Evolutionary conservation across 257 asterid species (phyloP).

Genomic region (Ilex aquifolium): DNA sequence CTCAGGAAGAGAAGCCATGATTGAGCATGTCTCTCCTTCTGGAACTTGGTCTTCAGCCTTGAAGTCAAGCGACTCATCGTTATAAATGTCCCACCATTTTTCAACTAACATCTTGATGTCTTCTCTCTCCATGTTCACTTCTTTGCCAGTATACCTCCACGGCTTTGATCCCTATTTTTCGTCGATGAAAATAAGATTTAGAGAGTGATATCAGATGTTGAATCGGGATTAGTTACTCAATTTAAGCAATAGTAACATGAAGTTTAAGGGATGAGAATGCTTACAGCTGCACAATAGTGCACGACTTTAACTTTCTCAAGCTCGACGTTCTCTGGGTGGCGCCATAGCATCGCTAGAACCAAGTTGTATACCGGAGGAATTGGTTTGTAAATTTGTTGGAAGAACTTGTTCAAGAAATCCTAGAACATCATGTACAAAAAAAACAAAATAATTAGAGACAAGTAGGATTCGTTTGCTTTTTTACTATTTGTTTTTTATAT

Average conservation of each 20-base stretch:
- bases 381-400: too few species aligned
- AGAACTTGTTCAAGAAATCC: too few species aligned
- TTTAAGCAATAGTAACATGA: too few species aligned
- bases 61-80: constrained; percentile 50
- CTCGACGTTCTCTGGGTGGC: constrained; percentile 62
- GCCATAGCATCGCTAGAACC: constrained; percentile 71
- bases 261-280: background rate
- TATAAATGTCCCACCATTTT: constrained; percentile 65
- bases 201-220: background rate
- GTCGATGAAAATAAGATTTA: background rate
- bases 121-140: constrained; percentile 58
- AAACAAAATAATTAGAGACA: too few species aligned
- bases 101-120: constrained; percentile 55
- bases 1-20: constrained; percentile 43
- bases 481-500: too few species aligned
- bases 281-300: constrained; percentile 69
- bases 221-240: too few species aligned
- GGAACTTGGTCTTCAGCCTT: constrained; percentile 28
- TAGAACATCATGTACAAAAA: too few species aligned
- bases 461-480: too few species aligned
- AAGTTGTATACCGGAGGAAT: too few species aligned
- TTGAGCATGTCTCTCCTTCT: constrained; percentile 34
- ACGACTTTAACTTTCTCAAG: constrained; percentile 53
- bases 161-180: constrained; percentile 78
- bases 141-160: constrained; percentile 66